Percentiles rank a stretch among this genome's conserved stretches.
phyloP scores from a whole-genome alignment of 352 stramenopile genomes.

The Pythium folliculosum region DNA sequence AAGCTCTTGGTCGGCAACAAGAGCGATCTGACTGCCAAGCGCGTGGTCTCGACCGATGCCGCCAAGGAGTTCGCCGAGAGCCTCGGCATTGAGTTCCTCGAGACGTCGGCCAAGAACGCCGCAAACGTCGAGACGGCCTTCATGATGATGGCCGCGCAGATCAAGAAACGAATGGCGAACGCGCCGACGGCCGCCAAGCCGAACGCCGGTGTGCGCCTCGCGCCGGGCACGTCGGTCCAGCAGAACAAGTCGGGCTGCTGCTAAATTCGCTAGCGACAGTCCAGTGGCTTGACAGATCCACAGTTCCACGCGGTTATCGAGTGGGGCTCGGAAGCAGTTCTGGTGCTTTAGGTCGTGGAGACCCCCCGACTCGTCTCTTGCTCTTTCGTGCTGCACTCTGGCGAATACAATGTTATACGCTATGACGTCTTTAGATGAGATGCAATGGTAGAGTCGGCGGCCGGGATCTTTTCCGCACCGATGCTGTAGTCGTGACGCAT shows the following conservation, averaged over 20 bases:
- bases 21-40: constrained; percentile 94
- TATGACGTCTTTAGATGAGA: constrained; percentile 7
- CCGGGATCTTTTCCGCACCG: constrained; percentile 9
- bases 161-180: constrained; percentile 92
- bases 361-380: neutral
- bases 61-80: constrained; percentile 92
- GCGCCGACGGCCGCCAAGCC: constrained; percentile 73
- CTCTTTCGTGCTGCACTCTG: constrained; percentile 5
- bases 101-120: constrained; percentile 89
- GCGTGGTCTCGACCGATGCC: constrained; percentile 92
- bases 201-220: constrained; percentile 51
- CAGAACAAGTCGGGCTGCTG: constrained; percentile 81
- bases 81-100: constrained; percentile 86
- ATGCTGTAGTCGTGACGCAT: constrained; percentile 34
- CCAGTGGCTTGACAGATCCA: constrained; percentile 21
- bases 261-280: constrained; percentile 43
- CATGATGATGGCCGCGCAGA: constrained; percentile 92
- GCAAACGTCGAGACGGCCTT: constrained; percentile 92
- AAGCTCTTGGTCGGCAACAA: constrained; percentile 99
- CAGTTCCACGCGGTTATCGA: constrained; percentile 12
- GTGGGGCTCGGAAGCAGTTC: constrained; percentile 27
- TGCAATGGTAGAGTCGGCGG: constrained; percentile 2
- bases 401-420: constrained; percentile 1
- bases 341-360: constrained; percentile 15
- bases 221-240: constrained; percentile 60